Conservation (phyloP, 129 eudicot species). For the Flaveria brownii region DNA sequence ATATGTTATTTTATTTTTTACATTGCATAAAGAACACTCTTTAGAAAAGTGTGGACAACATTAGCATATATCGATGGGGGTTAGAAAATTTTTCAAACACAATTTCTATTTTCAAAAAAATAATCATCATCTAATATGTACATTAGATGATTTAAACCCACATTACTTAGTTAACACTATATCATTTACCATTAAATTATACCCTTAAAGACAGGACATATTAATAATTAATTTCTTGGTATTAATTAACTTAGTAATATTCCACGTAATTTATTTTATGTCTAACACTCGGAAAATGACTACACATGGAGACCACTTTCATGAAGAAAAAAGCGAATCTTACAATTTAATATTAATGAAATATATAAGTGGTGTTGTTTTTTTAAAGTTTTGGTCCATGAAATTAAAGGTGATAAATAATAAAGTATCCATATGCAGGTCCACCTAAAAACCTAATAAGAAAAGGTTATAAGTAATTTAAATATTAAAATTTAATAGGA, state of each 20-base stretch:
- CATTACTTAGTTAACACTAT: too few relatives aligned
- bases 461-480: neutral
- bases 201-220: neutral
- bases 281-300: slow-evolving; percentile 17
- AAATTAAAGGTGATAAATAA: neutral
- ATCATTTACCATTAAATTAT: too few relatives aligned
- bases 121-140: too few relatives aligned
- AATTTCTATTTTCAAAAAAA: too few relatives aligned
- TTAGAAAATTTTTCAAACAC: too few relatives aligned
- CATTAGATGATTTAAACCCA: too few relatives aligned
- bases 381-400: slow-evolving; percentile 28
- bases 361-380: neutral
- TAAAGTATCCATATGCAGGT: slow-evolving; percentile 1
- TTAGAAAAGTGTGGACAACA: too few relatives aligned
- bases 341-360: slow-evolving; percentile 31
- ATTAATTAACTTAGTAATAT: neutral
- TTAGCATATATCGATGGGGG: too few relatives aligned
- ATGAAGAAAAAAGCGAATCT: slow-evolving; percentile 39
- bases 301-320: slow-evolving; percentile 44
- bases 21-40: too few relatives aligned
- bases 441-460: slow-evolving; percentile 11
- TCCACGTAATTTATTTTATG: slow-evolving; percentile 5
- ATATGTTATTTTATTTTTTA: too few relatives aligned
- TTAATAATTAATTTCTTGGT: neutral
- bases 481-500: too few relatives aligned